These are phyloP conservation scores for Clonostachys solani DNA, from an alignment of 2,329 filamentous ascomycete genomes.

Conservation along the genomic window DNA sequence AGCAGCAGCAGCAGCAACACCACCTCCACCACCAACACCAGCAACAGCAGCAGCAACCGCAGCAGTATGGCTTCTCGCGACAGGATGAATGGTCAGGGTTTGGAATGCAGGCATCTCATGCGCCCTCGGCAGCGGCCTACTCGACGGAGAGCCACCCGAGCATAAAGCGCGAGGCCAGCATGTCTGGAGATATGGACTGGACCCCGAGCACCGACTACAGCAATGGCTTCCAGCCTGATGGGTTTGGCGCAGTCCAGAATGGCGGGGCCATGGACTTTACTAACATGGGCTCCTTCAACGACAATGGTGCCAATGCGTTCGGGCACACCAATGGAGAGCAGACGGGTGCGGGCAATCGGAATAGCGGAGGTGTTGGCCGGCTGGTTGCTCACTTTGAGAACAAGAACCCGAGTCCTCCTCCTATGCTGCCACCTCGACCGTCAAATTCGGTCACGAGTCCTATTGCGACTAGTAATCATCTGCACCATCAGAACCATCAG, in stretches of 20 bases:
- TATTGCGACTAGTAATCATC: constrained; percentile 4
- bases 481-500: neutral
- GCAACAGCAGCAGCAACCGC: neutral
- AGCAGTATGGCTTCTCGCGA: constrained; percentile 1
- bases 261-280: constrained; percentile 20
- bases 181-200: constrained; percentile 28
- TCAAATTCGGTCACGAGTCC: constrained; percentile 17
- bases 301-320: neutral
- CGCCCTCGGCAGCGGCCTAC: neutral
- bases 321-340: neutral
- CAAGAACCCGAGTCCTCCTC: constrained; percentile 25
- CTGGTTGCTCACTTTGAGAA: constrained; percentile 35
- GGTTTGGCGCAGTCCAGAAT: neutral
- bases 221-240: constrained; percentile 1
- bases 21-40: constrained; percentile 1
- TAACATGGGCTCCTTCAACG: constrained; percentile 10
- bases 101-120: neutral
- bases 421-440: constrained; percentile 23
- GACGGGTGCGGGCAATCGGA: constrained; percentile 4
- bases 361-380: constrained; percentile 24
- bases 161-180: neutral
- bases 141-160: neutral
- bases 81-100: constrained; percentile 3
- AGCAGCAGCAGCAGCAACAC: neutral
- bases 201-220: constrained; percentile 16